These are phyloP conservation scores for Saussurea involucrata DNA, from an alignment of 129 eudicot species.

Conservation along the genomic window DNA sequence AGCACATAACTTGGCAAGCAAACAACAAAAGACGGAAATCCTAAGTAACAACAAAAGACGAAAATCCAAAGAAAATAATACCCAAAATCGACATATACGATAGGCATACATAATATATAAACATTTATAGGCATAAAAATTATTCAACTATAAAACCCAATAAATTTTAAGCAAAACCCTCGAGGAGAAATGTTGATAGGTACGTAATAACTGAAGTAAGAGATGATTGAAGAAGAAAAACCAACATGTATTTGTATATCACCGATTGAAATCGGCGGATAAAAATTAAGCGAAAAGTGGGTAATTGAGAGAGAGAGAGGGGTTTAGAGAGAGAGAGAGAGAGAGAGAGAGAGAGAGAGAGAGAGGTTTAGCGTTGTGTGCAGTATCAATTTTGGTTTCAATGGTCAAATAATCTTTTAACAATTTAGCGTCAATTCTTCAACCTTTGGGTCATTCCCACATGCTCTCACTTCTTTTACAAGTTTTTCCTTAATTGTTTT, in stretches of 20 bases:
- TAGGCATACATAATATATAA: not conserved
- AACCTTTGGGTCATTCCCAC: not conserved
- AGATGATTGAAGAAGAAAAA: constrained; percentile 6
- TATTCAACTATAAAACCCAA: constrained; percentile 7
- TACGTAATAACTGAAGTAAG: not conserved
- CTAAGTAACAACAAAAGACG: too few relatives aligned
- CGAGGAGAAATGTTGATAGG: constrained; percentile 5
- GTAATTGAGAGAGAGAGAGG: not conserved
- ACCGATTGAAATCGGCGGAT: constrained; percentile 35
- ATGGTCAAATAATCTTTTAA: constrained; percentile 7
- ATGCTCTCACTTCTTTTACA: not conserved
- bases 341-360: not conserved
- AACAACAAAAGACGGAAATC: not conserved
- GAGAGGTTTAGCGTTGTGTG: constrained; percentile 24
- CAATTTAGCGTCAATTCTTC: not conserved
- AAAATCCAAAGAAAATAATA: not conserved
- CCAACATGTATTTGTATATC: constrained; percentile 21
- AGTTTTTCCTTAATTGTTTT: not conserved
- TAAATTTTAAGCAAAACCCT: constrained; percentile 16
- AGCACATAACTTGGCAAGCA: not conserved
- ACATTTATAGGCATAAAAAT: not conserved
- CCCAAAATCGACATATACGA: not conserved
- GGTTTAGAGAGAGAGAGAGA: constrained; percentile 21
- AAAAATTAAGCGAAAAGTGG: constrained; percentile 1
- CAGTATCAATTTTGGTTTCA: not conserved